Conservation (phyloP, 2,329 filamentous ascomycete genomes). For the Colletotrichum acutatum region DNA sequence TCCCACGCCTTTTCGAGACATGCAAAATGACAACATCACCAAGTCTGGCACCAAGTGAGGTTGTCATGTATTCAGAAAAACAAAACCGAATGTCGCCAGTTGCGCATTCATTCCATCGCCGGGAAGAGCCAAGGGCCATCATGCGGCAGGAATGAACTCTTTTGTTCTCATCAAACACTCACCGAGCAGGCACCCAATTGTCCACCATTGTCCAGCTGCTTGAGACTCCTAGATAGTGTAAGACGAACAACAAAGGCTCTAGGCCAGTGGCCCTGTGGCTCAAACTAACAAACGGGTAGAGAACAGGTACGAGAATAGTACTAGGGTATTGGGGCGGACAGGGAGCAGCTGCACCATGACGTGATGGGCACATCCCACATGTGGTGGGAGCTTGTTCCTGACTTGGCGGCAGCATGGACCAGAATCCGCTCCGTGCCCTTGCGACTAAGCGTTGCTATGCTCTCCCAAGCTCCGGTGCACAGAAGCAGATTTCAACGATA, state of each 20-base stretch:
- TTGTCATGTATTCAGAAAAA: background rate
- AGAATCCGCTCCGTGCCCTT: constrained; percentile 12
- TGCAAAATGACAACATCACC: too few relatives aligned
- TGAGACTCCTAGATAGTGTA: background rate
- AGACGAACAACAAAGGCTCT: constrained; percentile 3
- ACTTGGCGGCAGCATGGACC: constrained; percentile 21
- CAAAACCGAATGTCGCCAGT: background rate
- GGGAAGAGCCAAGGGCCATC: background rate
- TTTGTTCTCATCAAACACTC: background rate
- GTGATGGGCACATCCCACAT: constrained; percentile 32
- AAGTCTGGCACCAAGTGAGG: background rate
- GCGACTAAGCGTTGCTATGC: constrained; percentile 5
- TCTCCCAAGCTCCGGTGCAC: constrained; percentile 14
- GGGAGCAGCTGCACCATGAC: constrained; percentile 35
- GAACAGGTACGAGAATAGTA: background rate
- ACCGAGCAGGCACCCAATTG: background rate
- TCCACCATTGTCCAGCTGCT: background rate
- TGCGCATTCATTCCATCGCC: background rate
- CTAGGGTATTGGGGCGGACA: background rate
- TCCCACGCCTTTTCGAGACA: too few relatives aligned
- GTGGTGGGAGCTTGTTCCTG: constrained; percentile 35
- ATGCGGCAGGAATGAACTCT: background rate
- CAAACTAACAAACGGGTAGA: background rate
- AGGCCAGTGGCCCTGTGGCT: constrained; percentile 20
- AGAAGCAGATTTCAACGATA: constrained; percentile 30